Percentiles rank a stretch among this genome's conserved stretches.
Evolutionary conservation across 768 basidiomycete species (phyloP).

Genomic region (Pisolithus microcarpus): DNA sequence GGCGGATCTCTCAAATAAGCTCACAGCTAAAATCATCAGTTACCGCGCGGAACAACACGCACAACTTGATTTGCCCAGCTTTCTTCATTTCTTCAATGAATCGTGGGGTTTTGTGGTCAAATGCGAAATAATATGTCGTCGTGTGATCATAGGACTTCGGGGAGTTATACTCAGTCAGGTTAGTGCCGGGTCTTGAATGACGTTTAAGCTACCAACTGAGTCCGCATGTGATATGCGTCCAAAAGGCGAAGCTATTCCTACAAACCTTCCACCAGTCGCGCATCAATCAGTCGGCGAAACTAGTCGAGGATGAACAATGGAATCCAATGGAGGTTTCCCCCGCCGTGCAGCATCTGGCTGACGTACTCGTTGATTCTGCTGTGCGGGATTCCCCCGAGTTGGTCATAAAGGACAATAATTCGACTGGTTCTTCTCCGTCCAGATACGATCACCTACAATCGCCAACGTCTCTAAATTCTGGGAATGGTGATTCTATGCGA

Average conservation of each 20-base stretch:
- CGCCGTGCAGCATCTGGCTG: slow-evolving; percentile 60
- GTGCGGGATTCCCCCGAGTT: slow-evolving; percentile 76
- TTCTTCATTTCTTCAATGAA: slow-evolving; percentile 73
- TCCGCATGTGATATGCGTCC: slow-evolving; percentile 4
- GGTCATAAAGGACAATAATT: slow-evolving; percentile 24
- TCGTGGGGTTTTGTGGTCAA: slow-evolving; percentile 87
- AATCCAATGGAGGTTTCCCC: slow-evolving; percentile 62
- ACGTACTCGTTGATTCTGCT: slow-evolving; percentile 73
- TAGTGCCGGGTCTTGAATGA: slow-evolving; percentile 8
- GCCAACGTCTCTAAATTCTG: slow-evolving; percentile 13
- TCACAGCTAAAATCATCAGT: slow-evolving; percentile 71
- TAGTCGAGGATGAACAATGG: slow-evolving; percentile 97
- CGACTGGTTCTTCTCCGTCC: neutral
- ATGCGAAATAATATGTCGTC: slow-evolving; percentile 76
- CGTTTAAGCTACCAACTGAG: neutral
- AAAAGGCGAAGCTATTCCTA: slow-evolving; percentile 80
- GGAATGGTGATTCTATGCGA: slow-evolving; percentile 16
- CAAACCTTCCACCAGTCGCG: slow-evolving; percentile 78
- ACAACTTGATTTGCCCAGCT: slow-evolving; percentile 60
- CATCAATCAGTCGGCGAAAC: slow-evolving; percentile 72
- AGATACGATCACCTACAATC: slow-evolving; percentile 16
- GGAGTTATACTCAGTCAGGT: slow-evolving; percentile 84
- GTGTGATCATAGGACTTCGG: slow-evolving; percentile 90
- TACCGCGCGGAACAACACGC: slow-evolving; percentile 76
- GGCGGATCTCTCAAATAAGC: slow-evolving; percentile 79